phyloP scores from a whole-genome alignment of 2,329 filamentous ascomycete genomes.

The Madurella fahalii region DNA sequence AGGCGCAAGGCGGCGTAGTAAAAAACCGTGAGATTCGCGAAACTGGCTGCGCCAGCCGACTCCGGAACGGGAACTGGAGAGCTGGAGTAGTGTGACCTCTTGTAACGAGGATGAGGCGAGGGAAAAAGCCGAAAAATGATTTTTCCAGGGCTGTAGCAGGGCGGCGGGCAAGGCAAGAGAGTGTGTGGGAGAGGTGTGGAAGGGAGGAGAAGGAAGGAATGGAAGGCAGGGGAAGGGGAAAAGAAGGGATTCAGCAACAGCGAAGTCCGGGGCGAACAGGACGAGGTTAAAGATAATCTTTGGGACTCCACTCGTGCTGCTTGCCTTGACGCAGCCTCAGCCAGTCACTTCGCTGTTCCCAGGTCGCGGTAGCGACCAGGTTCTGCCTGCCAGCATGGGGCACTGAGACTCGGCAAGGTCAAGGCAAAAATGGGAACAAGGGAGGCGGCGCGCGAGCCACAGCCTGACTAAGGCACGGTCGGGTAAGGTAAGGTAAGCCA shows the following conservation, averaged over 20 bases:
- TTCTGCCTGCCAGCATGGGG: neutral
- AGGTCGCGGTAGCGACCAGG: neutral
- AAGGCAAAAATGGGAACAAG: constrained; percentile 4
- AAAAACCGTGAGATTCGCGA: constrained; percentile 27
- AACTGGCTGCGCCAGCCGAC: constrained; percentile 4
- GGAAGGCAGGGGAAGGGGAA: constrained; percentile 8
- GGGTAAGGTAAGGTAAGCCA: neutral
- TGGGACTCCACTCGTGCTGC: constrained; percentile 11
- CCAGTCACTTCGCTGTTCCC: neutral
- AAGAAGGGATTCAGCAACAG: constrained; percentile 19
- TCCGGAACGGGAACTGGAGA: neutral
- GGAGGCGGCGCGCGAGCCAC: neutral
- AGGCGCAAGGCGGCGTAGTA: constrained; percentile 24
- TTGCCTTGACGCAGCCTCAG: neutral
- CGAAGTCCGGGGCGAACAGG: constrained; percentile 18
- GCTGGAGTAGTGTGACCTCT: neutral
- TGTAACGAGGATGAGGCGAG: neutral
- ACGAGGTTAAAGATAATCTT: constrained; percentile 28
- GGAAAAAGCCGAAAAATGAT: neutral
- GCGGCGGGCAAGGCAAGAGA: neutral
- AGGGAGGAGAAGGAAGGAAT: constrained; percentile 7
- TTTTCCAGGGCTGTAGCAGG: neutral
- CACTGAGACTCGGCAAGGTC: neutral
- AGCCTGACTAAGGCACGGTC: constrained; percentile 4
- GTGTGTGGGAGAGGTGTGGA: neutral